These are phyloP conservation scores for Blastobotrys raffinosifermentans DNA, from an alignment of 1,139 yeast species.

Conservation along the genomic window DNA sequence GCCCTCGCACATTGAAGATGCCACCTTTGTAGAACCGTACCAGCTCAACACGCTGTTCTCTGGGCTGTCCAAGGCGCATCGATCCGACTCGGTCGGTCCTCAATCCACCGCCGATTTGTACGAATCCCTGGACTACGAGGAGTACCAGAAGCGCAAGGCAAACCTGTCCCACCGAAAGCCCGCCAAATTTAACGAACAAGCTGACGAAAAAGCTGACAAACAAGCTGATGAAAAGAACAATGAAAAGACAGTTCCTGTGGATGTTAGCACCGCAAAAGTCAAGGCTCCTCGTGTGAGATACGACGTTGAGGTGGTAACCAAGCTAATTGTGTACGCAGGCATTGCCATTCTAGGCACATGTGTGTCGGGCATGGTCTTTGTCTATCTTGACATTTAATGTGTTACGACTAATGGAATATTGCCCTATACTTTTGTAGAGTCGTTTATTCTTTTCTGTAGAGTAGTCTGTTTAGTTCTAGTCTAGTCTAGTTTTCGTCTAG, in stretches of 20 bases:
- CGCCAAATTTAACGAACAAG: not conserved
- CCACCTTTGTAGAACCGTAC: slow-evolving; percentile 30
- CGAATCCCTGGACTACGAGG: slow-evolving; percentile 35
- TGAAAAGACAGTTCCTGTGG: not conserved
- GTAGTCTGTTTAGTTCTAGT: not conserved
- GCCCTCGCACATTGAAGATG: slow-evolving; percentile 31
- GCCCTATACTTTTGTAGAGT: no score
- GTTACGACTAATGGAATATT: no score
- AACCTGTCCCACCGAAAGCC: slow-evolving; percentile 2
- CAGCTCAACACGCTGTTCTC: slow-evolving; percentile 29
- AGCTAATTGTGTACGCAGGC: slow-evolving; percentile 71
- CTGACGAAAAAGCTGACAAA: slow-evolving; percentile 1
- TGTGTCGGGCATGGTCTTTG: slow-evolving; percentile 20
- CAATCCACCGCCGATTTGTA: slow-evolving; percentile 40
- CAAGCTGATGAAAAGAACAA: not conserved
- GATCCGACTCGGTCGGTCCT: slow-evolving; percentile 40
- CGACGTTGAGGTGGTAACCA: slow-evolving; percentile 69
- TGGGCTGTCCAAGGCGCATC: slow-evolving; percentile 24
- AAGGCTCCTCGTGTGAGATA: slow-evolving; percentile 45
- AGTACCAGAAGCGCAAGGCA: slow-evolving; percentile 23
- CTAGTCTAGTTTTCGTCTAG: not conserved
- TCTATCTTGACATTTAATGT: slow-evolving; percentile 16
- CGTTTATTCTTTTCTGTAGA: not conserved
- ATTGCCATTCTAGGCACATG: slow-evolving; percentile 39
- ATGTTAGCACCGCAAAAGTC: slow-evolving; percentile 29